A percentile compares a stretch with the other conserved stretches of the same genome.
phyloP scores from a whole-genome alignment of 1,284 basidiomycete genomes.

The Schizopora paradoxa region DNA sequence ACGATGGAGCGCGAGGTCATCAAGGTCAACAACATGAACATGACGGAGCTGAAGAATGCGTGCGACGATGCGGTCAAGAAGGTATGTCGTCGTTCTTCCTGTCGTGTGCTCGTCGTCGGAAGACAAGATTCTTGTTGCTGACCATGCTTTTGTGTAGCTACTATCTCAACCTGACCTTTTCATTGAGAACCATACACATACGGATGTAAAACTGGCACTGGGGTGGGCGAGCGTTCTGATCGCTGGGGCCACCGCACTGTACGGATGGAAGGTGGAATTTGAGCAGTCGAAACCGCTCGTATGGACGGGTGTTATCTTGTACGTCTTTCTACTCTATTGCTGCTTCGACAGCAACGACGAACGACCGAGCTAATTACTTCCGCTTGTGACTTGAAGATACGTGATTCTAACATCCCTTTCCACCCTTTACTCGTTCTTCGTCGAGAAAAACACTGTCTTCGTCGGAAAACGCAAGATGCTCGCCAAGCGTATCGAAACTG shows the following conservation, averaged over 20 bases:
- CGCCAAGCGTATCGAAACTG: constrained; percentile 79
- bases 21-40: constrained; percentile 80
- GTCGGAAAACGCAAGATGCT: constrained; percentile 80
- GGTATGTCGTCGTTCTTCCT: constrained; percentile 44
- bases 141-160: constrained; percentile 45
- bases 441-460: constrained; percentile 78
- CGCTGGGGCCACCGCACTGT: constrained; percentile 73
- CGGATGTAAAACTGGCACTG: constrained; percentile 77
- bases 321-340: constrained; percentile 28
- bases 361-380: not conserved
- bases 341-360: constrained; percentile 9
- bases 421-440: constrained; percentile 72
- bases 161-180: constrained; percentile 76
- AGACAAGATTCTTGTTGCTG: constrained; percentile 10
- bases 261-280: constrained; percentile 82
- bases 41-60: constrained; percentile 82
- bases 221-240: constrained; percentile 83
- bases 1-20: constrained; percentile 52
- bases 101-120: constrained; percentile 2
- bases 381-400: constrained; percentile 46
- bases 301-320: constrained; percentile 73
- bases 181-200: constrained; percentile 80
- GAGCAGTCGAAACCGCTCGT: constrained; percentile 78
- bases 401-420: constrained; percentile 63
- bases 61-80: constrained; percentile 88